Conservation (phyloP, 2,329 filamentous ascomycete genomes). For the Penicillium oxalicum region DNA sequence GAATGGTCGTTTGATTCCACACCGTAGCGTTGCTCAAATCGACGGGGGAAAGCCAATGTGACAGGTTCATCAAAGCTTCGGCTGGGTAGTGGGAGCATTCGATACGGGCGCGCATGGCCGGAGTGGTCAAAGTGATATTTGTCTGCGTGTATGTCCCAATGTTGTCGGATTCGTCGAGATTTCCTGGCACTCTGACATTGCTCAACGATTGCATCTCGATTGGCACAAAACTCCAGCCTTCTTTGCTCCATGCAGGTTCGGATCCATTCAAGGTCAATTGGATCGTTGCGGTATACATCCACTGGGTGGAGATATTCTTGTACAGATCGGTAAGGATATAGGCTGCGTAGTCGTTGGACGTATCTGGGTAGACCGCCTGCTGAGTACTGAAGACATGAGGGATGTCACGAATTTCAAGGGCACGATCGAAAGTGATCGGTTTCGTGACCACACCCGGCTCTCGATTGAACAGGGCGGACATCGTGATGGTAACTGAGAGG, state of each 20-base stretch:
- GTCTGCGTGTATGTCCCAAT: neutral
- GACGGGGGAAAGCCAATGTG: constrained; percentile 4
- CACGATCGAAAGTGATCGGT: constrained; percentile 4
- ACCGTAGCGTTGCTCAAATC: constrained; percentile 3
- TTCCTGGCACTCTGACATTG: neutral
- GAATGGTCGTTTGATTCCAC: constrained; percentile 12
- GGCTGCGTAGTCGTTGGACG: constrained; percentile 4
- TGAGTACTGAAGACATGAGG: constrained; percentile 6
- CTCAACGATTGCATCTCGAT: neutral
- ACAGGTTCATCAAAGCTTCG: constrained; percentile 1
- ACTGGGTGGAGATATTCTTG: constrained; percentile 10
- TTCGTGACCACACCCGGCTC: constrained; percentile 6
- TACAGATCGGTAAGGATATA: constrained; percentile 7
- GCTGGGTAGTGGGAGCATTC: constrained; percentile 4
- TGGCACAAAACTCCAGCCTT: constrained; percentile 16
- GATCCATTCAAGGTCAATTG: constrained; percentile 14
- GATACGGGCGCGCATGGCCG: constrained; percentile 12
- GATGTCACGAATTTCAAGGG: constrained; percentile 11
- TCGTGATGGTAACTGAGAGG: constrained; percentile 9
- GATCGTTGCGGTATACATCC: constrained; percentile 15
- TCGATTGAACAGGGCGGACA: constrained; percentile 15
- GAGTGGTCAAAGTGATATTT: constrained; percentile 11
- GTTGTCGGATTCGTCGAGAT: neutral
- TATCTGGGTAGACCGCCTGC: constrained; percentile 1
- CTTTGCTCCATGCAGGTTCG: constrained; percentile 16